Conservation (phyloP, 805 yeast genomes). For the Candida palmyrensis region DNA sequence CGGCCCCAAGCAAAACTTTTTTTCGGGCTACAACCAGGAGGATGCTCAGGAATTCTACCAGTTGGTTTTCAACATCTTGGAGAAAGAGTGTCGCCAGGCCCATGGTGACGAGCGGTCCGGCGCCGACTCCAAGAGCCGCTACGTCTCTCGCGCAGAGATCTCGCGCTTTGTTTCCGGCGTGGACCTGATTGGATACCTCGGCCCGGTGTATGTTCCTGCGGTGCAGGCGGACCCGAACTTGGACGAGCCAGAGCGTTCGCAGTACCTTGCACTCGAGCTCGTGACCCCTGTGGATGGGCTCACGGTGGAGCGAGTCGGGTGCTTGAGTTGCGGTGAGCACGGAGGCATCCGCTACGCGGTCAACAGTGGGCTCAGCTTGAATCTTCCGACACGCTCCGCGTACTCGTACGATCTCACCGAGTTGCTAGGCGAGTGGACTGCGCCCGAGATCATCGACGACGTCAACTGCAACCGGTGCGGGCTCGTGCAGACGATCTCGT, state of each 20-base stretch:
- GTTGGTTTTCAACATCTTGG: conserved; percentile 61
- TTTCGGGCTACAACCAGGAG: conserved; percentile 86
- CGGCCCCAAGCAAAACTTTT: conserved; percentile 72
- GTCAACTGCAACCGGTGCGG: conserved; percentile 96
- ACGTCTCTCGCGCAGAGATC: conserved; percentile 15
- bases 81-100: conserved; percentile 44
- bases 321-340: conserved; percentile 85
- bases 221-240: conserved; percentile 71
- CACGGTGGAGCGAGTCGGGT: conserved; percentile 84
- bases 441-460: conserved; percentile 83
- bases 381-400: conserved; percentile 45
- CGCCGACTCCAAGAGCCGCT: conserved; percentile 18
- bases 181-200: conserved; percentile 51
- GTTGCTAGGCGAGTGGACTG: conserved; percentile 60
- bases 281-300: conserved; percentile 92
- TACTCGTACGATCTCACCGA: conserved; percentile 39
- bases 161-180: conserved; percentile 31
- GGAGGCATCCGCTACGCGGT: conserved; percentile 88
- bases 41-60: conserved; percentile 97
- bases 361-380: conserved; percentile 66
- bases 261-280: conserved; percentile 48
- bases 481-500: conserved; percentile 53
- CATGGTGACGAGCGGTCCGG: conserved; percentile 16
- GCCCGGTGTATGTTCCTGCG: conserved; percentile 67
- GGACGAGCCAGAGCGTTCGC: conserved; percentile 11